Evolutionary conservation across 305 asterid species (phyloP).

Genomic region (Fraxinus latifolia): DNA sequence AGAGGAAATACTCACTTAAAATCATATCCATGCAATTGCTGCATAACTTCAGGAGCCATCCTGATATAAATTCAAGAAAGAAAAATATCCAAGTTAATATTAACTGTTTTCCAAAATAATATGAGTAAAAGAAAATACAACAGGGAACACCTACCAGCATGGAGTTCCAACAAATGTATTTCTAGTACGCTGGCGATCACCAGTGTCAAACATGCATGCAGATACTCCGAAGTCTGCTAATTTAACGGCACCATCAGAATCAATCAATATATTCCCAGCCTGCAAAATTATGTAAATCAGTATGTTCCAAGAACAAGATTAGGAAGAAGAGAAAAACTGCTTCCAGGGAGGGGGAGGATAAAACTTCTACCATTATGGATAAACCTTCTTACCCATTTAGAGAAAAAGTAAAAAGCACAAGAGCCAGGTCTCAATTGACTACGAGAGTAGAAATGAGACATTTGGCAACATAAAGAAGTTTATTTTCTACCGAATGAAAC

Average conservation of each 20-base stretch:
- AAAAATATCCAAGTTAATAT: not conserved
- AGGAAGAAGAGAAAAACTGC: slow-evolving; percentile 7
- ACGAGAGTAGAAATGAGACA: not conserved
- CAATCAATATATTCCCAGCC: slow-evolving; percentile 93
- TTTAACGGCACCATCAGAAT: slow-evolving; percentile 67
- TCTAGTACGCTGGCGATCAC: slow-evolving; percentile 90
- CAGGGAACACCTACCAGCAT: slow-evolving; percentile 60
- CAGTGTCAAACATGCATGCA: slow-evolving; percentile 92
- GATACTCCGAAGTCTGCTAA: slow-evolving; percentile 94
- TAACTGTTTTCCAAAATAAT: not conserved
- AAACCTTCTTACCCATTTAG: not conserved
- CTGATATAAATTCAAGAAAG: slow-evolving; percentile 26
- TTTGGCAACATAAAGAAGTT: not conserved
- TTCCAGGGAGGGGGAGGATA: not conserved
- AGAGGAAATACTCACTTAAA: slow-evolving; percentile 45
- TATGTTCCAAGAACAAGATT: not conserved
- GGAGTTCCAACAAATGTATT: slow-evolving; percentile 98
- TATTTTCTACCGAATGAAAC: not conserved
- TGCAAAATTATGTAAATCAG: slow-evolving; percentile 28
- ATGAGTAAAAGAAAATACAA: slow-evolving; percentile 8
- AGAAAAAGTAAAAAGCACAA: slow-evolving; percentile 3
- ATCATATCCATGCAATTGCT: slow-evolving; percentile 67
- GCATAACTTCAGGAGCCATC: slow-evolving; percentile 88
- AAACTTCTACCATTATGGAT: slow-evolving; percentile 9
- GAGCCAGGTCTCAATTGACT: slow-evolving; percentile 11